These are phyloP conservation scores for Hypoxylon cercidicola DNA, from an alignment of 495 filamentous ascomycete species.

Conservation along the genomic window DNA sequence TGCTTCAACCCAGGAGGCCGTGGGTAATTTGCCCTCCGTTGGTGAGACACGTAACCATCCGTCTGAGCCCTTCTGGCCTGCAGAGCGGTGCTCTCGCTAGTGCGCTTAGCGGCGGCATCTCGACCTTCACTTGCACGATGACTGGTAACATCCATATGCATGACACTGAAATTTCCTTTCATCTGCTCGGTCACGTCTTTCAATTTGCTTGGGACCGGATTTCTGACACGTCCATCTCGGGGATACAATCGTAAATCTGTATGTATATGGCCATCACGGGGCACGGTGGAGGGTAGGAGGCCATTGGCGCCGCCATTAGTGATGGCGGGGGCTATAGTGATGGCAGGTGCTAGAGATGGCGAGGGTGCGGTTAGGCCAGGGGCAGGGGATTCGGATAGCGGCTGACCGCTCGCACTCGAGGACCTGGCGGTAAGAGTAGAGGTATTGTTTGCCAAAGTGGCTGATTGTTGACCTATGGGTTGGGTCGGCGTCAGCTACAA, in stretches of 20 bases:
- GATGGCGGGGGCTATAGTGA: slow-evolving; percentile 27
- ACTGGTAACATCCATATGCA: slow-evolving; percentile 65
- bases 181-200: slow-evolving; percentile 67
- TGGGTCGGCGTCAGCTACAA: slow-evolving; percentile 34
- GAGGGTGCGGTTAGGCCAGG: slow-evolving; percentile 35
- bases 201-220: slow-evolving; percentile 66
- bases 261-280: slow-evolving; percentile 41
- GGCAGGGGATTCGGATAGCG: slow-evolving; percentile 39
- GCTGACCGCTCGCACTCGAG: slow-evolving; percentile 30
- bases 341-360: slow-evolving; percentile 28
- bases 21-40: slow-evolving; percentile 55
- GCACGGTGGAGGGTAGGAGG: slow-evolving; percentile 38
- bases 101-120: slow-evolving; percentile 64
- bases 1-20: slow-evolving; percentile 47
- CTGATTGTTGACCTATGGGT: slow-evolving; percentile 42
- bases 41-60: slow-evolving; percentile 60
- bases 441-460: slow-evolving; percentile 47
- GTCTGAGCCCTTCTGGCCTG: slow-evolving; percentile 62
- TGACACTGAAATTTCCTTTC: slow-evolving; percentile 67
- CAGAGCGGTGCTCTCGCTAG: slow-evolving; percentile 65
- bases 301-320: slow-evolving; percentile 41
- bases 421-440: slow-evolving; percentile 24
- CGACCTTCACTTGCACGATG: slow-evolving; percentile 55
- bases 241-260: slow-evolving; percentile 46
- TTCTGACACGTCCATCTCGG: slow-evolving; percentile 64